phyloP scores from a whole-genome alignment of 2,329 filamentous ascomycete genomes.

The Xylariaceae sp. region DNA sequence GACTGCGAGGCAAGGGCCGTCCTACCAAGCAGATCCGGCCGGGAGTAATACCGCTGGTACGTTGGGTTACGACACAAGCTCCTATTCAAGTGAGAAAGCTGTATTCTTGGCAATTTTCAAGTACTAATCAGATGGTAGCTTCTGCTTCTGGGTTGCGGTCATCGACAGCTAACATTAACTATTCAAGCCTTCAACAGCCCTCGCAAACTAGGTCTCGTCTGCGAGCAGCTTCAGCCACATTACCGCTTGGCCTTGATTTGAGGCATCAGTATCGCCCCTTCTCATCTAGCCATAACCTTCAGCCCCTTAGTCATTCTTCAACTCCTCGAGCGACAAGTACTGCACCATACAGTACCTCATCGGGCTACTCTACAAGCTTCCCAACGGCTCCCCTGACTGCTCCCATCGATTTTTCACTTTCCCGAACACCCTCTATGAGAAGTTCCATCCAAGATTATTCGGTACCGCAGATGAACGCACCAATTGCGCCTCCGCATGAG shows the following conservation, averaged over 20 bases:
- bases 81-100: slow-evolving; percentile 47
- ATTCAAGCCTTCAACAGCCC: slow-evolving; percentile 44
- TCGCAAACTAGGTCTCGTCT: slow-evolving; percentile 45
- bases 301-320: slow-evolving; percentile 30
- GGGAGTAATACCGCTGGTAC: slow-evolving; percentile 39
- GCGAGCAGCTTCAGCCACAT: slow-evolving; percentile 41
- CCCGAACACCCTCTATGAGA: slow-evolving; percentile 40
- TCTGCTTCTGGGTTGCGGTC: slow-evolving; percentile 46
- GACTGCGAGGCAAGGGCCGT: slow-evolving; percentile 44
- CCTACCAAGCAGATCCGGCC: slow-evolving; percentile 50
- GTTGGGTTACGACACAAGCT: slow-evolving; percentile 47
- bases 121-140: slow-evolving; percentile 34
- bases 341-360: slow-evolving; percentile 40
- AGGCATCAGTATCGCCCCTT: slow-evolving; percentile 34
- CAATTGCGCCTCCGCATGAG: slow-evolving; percentile 50
- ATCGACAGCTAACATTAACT: slow-evolving; percentile 46
- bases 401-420: slow-evolving; percentile 49
- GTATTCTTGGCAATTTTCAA: neutral
- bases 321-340: slow-evolving; percentile 39
- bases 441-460: slow-evolving; percentile 44
- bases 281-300: slow-evolving; percentile 30
- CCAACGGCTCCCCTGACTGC: slow-evolving; percentile 52
- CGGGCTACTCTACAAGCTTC: slow-evolving; percentile 47
- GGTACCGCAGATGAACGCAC: slow-evolving; percentile 52
- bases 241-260: slow-evolving; percentile 33